These are phyloP conservation scores for Cenchrus fungigraminus DNA, from an alignment of 176 grass and related monocot species.

Conservation along the genomic window DNA sequence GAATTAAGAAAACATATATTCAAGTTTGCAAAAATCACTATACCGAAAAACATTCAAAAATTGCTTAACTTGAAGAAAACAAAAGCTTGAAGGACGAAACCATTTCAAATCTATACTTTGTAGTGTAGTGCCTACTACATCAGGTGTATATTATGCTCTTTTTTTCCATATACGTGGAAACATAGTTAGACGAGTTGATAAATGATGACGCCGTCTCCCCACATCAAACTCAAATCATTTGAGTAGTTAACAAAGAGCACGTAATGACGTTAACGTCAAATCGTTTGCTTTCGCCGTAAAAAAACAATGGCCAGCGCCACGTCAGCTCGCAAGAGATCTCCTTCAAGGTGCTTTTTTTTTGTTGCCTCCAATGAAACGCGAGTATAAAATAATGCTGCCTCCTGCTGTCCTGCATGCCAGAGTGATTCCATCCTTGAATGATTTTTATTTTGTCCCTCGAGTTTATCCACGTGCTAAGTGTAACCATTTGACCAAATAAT, in stretches of 20 bases:
- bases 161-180: too few species aligned
- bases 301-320: background rate
- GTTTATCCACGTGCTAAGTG: background rate
- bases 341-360: background rate
- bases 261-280: background rate
- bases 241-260: slow-evolving; percentile 3
- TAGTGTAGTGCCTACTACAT: background rate
- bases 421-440: too few species aligned
- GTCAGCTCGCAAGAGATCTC: background rate
- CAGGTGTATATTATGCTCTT: too few species aligned
- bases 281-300: background rate
- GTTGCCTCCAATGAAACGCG: background rate
- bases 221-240: background rate
- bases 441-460: too few species aligned
- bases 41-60: too few species aligned
- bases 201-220: background rate
- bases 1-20: too few species aligned
- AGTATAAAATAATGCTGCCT: background rate
- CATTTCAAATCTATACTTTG: background rate
- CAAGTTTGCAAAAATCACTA: too few species aligned
- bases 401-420: too few species aligned
- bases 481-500: too few species aligned
- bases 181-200: too few species aligned
- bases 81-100: too few species aligned
- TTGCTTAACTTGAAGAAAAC: too few species aligned